Evolutionary conservation across 2,329 filamentous ascomycete species (phyloP), one percentile per base, ranked within the genome.

Genomic region (Claviceps maximensis): DNA sequence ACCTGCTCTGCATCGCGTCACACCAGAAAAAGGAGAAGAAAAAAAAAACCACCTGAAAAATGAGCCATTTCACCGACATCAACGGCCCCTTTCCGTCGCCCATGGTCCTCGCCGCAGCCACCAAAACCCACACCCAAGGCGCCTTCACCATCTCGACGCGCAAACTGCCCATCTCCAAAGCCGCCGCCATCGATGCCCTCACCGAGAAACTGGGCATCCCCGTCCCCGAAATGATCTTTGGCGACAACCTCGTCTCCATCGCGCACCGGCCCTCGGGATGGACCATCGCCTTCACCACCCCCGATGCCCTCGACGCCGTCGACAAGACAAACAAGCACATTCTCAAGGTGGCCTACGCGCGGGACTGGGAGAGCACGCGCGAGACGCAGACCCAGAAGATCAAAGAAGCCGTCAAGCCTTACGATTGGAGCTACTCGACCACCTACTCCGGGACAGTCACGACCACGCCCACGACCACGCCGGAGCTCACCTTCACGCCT

Each of bases 201-300:
- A 83, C 84, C 42, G 75, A 77, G 54, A 81, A 79, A 57, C 77
- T 98, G 52, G 83, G 84, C 31, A 96, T 98, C 64, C 83, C 91
- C 19, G 82, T 91, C 42, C 93, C 93, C 9, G 93, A 98, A 73
- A 98, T 98, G 93, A 98, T 98, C 59, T 98, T 98, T 65, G 93
- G 93, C 56, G 90, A 98, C 74, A 98, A 98, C 68, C 74, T 86
- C 54, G 83, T 95, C 42, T 72, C 80, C 7, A 77, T 98, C 55
- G 75, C 82, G 51, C 89, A 97, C 71, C 57, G 72, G n/a, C 76
- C 78, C 21, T 82, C 78, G n/a, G 80, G 82, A 46, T 98, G 89
- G 89, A 74, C 74, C 46, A 74, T 97, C 57, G 72, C 77, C 51
- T 98, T 97, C 74, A 85, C 85, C 65, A 86, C 93, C 23, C 86